Base-by-base conservation (phyloP, 768 basidiomycete species). In the Chalciporus piperatus region DNA sequence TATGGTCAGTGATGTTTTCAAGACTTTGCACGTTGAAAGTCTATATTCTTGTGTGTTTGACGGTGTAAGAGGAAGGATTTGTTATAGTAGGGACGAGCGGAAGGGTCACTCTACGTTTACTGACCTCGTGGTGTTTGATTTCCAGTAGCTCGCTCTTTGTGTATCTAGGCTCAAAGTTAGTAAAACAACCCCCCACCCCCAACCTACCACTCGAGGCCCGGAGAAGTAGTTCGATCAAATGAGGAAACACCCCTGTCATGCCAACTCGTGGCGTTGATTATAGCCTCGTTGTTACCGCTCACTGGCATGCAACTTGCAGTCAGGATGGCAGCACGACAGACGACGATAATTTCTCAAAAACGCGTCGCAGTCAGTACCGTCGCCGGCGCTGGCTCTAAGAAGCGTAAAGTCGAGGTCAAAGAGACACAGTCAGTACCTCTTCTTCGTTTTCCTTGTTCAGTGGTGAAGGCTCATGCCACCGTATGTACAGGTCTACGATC, bases 201-300 rank as follows among this genome's bases (percentile, higher is more conserved):
- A 27, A 27, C 6, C 7, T 25, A 7, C 27, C 27, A 27, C 9
- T 4, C 7, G 27, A 6, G 27, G 27, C 27, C 25, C 7, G 25
- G 25, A 3, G 25, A 25, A 25, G 4, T 25, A 25, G 4, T 25
- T 7, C 25, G 25, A 32, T 14, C 16, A 35, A 35, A 35, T 3
- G 33, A 35, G 33, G 33, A 35, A 35, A 35, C 7, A 35, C 33
- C 33, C 33, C 33, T 35, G 64, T 63, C 48, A 76, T 78, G 60
- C 69, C 66, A 53, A 66, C 67, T 41, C 68, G 20, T 33, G 27
- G n/a, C 25, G n/a, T n/a, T n/a, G n/a, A 27, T 37, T 3, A 0
- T n/a, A 39, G 38, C 23, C 33, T 40, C 43, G 8, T 27, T 12
- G 13, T 19, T 22, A 13, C 28, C 14, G 33, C 6, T 4, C 38